phyloP scores from a whole-genome alignment of 192 early-diverging fungal genomes.

The Umbelopsis sp. region DNA sequence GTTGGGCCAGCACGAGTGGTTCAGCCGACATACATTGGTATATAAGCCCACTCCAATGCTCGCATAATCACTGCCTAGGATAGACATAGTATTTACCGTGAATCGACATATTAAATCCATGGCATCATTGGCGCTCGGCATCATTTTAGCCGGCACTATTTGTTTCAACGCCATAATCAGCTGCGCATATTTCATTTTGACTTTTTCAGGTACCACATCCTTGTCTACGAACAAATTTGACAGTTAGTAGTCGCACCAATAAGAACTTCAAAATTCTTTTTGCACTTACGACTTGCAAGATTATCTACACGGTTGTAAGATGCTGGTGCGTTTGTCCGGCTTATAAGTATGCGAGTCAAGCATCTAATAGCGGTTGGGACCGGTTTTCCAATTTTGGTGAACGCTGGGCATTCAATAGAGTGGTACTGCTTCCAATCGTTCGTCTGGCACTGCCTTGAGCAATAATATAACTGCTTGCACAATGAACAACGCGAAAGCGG shows the following conservation, averaged over 20 bases:
- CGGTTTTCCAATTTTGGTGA: slow-evolving; percentile 10
- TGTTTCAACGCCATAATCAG: slow-evolving; percentile 8
- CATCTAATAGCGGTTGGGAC: slow-evolving; percentile 7
- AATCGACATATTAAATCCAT: slow-evolving; percentile 19
- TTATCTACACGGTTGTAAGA: background rate
- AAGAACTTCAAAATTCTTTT: too few species aligned
- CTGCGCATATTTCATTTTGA: slow-evolving; percentile 15
- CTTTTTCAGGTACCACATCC: background rate
- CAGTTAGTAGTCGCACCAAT: too few species aligned
- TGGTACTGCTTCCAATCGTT: background rate
- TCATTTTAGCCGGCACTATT: slow-evolving; percentile 5
- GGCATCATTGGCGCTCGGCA: background rate
- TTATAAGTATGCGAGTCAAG: background rate
- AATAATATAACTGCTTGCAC: background rate
- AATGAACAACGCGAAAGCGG: slow-evolving; percentile 4
- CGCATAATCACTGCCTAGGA: slow-evolving; percentile 11
- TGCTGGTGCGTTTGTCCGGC: background rate
- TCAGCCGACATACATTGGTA: slow-evolving; percentile 14
- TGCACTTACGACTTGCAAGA: background rate
- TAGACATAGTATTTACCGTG: slow-evolving; percentile 9
- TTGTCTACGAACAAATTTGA: background rate
- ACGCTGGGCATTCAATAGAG: slow-evolving; percentile 6
- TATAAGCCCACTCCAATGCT: slow-evolving; percentile 2
- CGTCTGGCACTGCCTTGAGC: background rate
- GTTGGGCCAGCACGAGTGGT: slow-evolving; percentile 12